Evolutionary conservation across 805 yeast genomes (phyloP).

Genomic region (Ogataea polymorpha): DNA sequence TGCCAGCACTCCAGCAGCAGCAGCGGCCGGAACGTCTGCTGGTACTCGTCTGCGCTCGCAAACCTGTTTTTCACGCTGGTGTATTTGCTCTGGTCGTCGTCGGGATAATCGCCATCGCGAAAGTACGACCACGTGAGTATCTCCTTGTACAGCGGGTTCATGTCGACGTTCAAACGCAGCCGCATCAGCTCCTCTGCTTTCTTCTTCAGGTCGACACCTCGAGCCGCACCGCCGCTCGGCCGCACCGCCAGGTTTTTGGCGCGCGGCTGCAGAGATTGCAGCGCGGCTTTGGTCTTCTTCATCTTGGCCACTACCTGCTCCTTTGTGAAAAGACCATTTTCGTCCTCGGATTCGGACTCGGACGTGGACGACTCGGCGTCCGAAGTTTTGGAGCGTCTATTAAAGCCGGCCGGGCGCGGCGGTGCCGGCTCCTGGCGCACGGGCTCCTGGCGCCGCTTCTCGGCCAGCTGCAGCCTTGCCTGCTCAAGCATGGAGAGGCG

Average conservation of each 20-base stretch:
- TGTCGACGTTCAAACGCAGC: slow-evolving; percentile 69
- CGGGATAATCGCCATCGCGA: slow-evolving; percentile 54
- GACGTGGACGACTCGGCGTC: slow-evolving; percentile 18
- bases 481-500: slow-evolving; percentile 27
- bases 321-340: slow-evolving; percentile 39
- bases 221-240: slow-evolving; percentile 16
- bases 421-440: slow-evolving; percentile 40
- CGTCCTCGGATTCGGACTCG: slow-evolving; percentile 35
- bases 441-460: slow-evolving; percentile 19
- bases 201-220: slow-evolving; percentile 42
- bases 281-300: slow-evolving; percentile 23
- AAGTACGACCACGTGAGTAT: slow-evolving; percentile 78
- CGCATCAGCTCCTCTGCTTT: slow-evolving; percentile 76
- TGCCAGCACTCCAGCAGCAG: slow-evolving; percentile 93
- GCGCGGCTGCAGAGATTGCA: slow-evolving; percentile 29
- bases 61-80: slow-evolving; percentile 55
- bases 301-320: slow-evolving; percentile 32
- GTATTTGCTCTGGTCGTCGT: slow-evolving; percentile 37
- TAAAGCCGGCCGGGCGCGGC: slow-evolving; percentile 54
- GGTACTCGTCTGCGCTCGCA: slow-evolving; percentile 59
- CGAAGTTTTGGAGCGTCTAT: slow-evolving; percentile 27
- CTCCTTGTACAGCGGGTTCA: slow-evolving; percentile 67
- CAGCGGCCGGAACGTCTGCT: slow-evolving; percentile 70
- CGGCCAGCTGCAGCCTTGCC: slow-evolving; percentile 27
- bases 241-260: slow-evolving; percentile 8